Base-by-base conservation (phyloP, 352 stramenopile species). In the Phytophthora crassamura region DNA sequence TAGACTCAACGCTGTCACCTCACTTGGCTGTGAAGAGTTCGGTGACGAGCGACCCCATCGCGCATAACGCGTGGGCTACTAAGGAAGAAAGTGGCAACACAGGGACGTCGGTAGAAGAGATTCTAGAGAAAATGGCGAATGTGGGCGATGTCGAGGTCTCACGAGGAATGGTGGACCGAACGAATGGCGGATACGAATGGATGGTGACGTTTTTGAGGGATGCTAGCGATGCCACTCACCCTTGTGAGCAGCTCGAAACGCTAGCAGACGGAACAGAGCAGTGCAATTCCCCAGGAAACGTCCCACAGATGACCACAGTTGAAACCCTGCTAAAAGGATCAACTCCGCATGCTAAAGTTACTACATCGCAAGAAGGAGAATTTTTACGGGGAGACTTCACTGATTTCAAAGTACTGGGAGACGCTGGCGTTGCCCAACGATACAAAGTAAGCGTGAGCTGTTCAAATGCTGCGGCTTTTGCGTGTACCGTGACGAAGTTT, bases 101-200 rank as follows among this genome's bases (percentile, higher is more conserved):
- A n/a, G 96, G 95, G 0, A 97, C 89, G 3, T 98, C 91, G 5
- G 53, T 99, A 7, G 92, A 99, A 75, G 96, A 99, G 68, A 98
- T 98, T 40, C 79, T 99, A 2, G 93, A 99, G 66, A 67, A 47
- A 4, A 97, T 99, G 81, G 32, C 70, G 3, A 99, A 98, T 65
- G 64, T 99, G 36, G 97, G 97, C 3, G 94, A 98, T 63, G 91
- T 99, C 1, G 68, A 70, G 10, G 96, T 99, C 3, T 92, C 85
- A 7, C 76, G 96, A 58, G 93, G 84, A 50, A 60, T 54, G 2
- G 93, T 98, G 10, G 87, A 98, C 62, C 38, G 25, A 7, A 52
- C 75, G 2, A 98, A 93, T 25, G 97, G 96, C 33, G 94, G 93
- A 0, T 99, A 98, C 67, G 87, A 87, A 8, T 99, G 96, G 96